Base-by-base conservation (phyloP, 441 rosid species). In the Iberis amara region DNA sequence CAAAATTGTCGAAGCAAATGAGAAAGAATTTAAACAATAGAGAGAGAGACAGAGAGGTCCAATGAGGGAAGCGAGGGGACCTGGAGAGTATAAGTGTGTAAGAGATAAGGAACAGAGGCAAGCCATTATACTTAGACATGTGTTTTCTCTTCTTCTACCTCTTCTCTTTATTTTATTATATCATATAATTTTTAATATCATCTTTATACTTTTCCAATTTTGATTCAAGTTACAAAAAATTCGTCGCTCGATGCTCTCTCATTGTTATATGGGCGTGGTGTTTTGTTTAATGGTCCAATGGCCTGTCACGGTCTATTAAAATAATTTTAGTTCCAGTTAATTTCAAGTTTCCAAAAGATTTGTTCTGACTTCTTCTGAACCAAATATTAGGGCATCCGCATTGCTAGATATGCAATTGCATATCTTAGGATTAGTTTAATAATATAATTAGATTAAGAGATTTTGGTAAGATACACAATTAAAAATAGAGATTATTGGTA, bases 51-150 rank as follows among this genome's bases (percentile, higher is more conserved):
- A 38, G 55, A 48, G 55, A 48, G 64, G 64, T 59, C 64, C 64
- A 59, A 59, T 59, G 30, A 59, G 64, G 55, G 47, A 8, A 58
- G 62, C 37, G 62, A 57, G 62, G 62, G 62, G 64, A 59, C 55
- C 64, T 59, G 52, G 53, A 32, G 59, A 57, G 2, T 18, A 18
- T 18, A 39, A 48, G 61, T 45, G 52, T 39, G 35, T 6, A 60
- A 58, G 61, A 42, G 79, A 76, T 76, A 72, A 72, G 73, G 64
- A 70, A 39, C 69, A 63, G 57, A 36, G 48, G 50, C 44, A 58
- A 45, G 57, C 72, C 85, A 74, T 70, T 67, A 68, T 72, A 73
- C 63, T 71, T 44, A 13, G 32, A 13, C 55, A 60, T 55, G 52
- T 59, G 64, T 48, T 59, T 57, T 45, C 51, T 38, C 3, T n/a